These are phyloP conservation scores for Fibroporia radiculosa DNA, from an alignment of 768 basidiomycete species.

Conservation along the genomic window DNA sequence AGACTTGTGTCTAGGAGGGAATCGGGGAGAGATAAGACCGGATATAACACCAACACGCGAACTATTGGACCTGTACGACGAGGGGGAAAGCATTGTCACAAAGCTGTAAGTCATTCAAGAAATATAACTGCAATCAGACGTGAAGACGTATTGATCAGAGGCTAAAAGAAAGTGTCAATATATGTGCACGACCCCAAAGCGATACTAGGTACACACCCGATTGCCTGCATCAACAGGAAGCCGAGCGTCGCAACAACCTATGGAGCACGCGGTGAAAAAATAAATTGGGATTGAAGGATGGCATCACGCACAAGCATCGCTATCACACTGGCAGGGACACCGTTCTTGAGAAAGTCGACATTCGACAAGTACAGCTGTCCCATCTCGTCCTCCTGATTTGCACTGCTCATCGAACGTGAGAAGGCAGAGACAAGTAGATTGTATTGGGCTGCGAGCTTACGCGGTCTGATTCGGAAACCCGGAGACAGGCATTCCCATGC, in stretches of 20 bases:
- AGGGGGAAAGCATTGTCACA: too few relatives aligned
- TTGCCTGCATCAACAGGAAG: constrained; percentile 62
- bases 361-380: constrained; percentile 83
- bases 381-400: constrained; percentile 91
- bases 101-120: too few relatives aligned
- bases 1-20: too few relatives aligned
- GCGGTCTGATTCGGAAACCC: constrained; percentile 99
- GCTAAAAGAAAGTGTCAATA: too few relatives aligned
- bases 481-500: constrained; percentile 98
- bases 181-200: too few relatives aligned
- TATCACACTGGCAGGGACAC: constrained; percentile 89
- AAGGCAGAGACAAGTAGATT: constrained; percentile 5
- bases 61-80: too few relatives aligned
- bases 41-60: too few relatives aligned
- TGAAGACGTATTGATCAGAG: too few relatives aligned
- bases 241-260: constrained; percentile 86
- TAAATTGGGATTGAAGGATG: constrained; percentile 3
- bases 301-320: constrained; percentile 59
- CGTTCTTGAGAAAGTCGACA: constrained; percentile 88
- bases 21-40: too few relatives aligned
- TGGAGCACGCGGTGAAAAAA: constrained; percentile 3
- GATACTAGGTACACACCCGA: constrained; percentile 58
- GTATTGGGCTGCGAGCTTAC: constrained; percentile 43
- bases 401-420: constrained; percentile 35
- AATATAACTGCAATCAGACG: too few relatives aligned